Conservation (phyloP, 768 basidiomycete species). For the Leccinum broughii region DNA sequence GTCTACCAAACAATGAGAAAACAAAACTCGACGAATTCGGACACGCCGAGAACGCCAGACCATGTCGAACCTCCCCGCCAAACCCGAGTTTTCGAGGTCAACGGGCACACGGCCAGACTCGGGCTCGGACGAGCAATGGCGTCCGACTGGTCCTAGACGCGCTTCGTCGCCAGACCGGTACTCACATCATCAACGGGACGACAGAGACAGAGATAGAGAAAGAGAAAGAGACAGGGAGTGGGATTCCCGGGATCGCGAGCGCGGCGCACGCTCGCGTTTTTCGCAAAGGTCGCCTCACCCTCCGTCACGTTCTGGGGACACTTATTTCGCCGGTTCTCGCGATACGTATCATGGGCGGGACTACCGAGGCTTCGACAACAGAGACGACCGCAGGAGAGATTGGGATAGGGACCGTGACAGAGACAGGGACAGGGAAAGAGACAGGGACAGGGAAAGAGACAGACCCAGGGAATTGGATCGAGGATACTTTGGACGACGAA, state of each 20-base stretch:
- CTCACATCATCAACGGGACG: conserved; percentile 22
- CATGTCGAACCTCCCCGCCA: conserved; percentile 33
- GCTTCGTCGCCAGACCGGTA: conserved; percentile 27
- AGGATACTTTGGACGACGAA: conserved; percentile 19
- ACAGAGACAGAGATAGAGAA: conserved; percentile 26
- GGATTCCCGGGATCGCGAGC: conserved; percentile 17
- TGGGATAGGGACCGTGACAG: conserved; percentile 23
- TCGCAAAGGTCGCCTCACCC: conserved; percentile 17
- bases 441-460: conserved; percentile 18
- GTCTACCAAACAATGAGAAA: conserved; percentile 21
- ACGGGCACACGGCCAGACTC: conserved; percentile 18
- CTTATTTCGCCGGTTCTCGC: conserved; percentile 19
- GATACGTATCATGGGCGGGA: conserved; percentile 22
- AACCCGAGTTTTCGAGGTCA: conserved; percentile 32
- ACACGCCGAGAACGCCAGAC: neutral
- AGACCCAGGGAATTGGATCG: conserved; percentile 18
- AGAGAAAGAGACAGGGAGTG: conserved; percentile 18
- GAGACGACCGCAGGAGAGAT: conserved; percentile 30
- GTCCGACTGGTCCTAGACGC: conserved; percentile 17
- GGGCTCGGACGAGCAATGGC: conserved; percentile 26
- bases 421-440: conserved; percentile 21
- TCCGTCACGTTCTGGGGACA: conserved; percentile 15
- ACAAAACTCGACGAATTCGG: neutral
- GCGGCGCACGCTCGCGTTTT: conserved; percentile 16
- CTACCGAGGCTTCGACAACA: conserved; percentile 19